A percentile compares a stretch with the other conserved stretches of the same genome.
phyloP scores from a whole-genome alignment of 2,329 filamentous ascomycete species.

The Verticillium isaacii region DNA sequence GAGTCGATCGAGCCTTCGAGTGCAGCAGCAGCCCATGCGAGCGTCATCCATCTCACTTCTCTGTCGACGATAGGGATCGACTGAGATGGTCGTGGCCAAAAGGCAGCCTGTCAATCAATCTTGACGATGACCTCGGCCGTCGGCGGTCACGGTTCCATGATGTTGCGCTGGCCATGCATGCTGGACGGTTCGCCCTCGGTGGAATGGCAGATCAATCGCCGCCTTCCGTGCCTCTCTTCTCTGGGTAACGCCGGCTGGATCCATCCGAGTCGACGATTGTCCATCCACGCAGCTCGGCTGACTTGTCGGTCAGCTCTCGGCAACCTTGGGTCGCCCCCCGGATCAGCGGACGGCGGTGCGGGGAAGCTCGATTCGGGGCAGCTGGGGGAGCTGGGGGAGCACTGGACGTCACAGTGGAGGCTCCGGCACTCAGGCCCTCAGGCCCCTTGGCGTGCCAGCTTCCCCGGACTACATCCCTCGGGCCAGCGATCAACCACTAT shows the following conservation, averaged over 20 bases:
- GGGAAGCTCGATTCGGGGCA: neutral
- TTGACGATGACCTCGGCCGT: too few relatives aligned
- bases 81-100: too few relatives aligned
- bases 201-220: too few relatives aligned
- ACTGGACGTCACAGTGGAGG: neutral
- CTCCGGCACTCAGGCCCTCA: neutral
- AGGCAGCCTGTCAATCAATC: too few relatives aligned
- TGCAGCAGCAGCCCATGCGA: too few relatives aligned
- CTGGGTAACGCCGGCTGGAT: neutral
- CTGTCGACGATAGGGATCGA: too few relatives aligned
- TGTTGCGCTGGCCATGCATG: too few relatives aligned
- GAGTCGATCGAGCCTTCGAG: neutral
- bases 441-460: neutral
- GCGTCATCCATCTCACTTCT: too few relatives aligned
- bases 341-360: neutral
- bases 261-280: neutral
- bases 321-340: neutral
- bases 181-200: too few relatives aligned
- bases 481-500: neutral
- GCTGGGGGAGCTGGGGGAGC: neutral
- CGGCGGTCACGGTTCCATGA: too few relatives aligned
- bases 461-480: neutral
- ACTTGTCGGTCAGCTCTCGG: neutral
- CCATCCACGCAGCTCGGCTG: neutral
- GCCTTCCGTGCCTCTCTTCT: neutral